Evolutionary conservation across 1,139 yeast species (phyloP).

Genomic region (Yamadazyma oceani): DNA sequence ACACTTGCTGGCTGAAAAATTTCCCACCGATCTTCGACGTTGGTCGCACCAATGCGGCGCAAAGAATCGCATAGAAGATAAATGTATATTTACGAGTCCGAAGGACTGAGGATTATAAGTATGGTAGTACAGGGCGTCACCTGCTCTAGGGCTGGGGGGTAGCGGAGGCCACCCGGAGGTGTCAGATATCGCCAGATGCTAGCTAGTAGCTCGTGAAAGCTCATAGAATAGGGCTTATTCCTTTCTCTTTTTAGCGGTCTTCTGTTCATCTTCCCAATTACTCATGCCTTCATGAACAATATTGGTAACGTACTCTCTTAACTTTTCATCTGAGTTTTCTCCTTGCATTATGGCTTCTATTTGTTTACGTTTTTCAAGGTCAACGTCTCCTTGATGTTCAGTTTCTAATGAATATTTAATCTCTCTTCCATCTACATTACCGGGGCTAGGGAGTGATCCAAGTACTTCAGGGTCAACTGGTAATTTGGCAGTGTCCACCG

Average conservation of each 20-base stretch:
- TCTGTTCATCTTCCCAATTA: slow-evolving; percentile 23
- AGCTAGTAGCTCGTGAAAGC: too few species aligned
- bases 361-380: slow-evolving; percentile 56
- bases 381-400: slow-evolving; percentile 33
- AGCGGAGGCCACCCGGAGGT: too few species aligned
- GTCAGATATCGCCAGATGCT: too few species aligned
- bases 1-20: slow-evolving; percentile 1
- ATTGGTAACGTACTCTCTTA: slow-evolving; percentile 64
- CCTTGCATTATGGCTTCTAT: slow-evolving; percentile 72
- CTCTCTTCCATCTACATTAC: slow-evolving; percentile 49
- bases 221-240: too few species aligned
- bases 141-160: too few species aligned
- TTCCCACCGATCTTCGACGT: slow-evolving; percentile 1
- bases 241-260: slow-evolving; percentile 24
- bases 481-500: background rate
- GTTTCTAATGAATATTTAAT: slow-evolving; percentile 58
- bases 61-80: background rate
- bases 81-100: background rate
- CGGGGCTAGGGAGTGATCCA: slow-evolving; percentile 40
- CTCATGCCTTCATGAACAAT: slow-evolving; percentile 58
- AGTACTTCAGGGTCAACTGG: slow-evolving; percentile 13
- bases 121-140: too few species aligned
- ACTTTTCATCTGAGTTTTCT: slow-evolving; percentile 75
- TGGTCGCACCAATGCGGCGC: slow-evolving; percentile 1
- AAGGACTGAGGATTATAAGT: too few species aligned